phyloP scores from a whole-genome alignment of 2,329 filamentous ascomycete genomes.

The Apiospora saccharicola region DNA sequence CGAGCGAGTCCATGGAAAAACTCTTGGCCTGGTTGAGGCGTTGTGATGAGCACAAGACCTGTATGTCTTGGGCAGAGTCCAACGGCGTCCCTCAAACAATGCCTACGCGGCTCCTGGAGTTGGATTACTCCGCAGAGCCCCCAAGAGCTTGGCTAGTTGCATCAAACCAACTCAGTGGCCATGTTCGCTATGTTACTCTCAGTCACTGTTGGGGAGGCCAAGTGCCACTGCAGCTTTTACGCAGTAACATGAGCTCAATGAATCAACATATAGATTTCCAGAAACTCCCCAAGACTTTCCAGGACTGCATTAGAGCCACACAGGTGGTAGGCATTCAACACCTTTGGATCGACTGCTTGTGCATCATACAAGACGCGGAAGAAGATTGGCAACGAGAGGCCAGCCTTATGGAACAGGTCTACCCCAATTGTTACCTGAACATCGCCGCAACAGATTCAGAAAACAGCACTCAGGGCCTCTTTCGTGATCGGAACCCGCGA shows the following conservation, averaged over 20 bases:
- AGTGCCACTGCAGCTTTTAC: neutral
- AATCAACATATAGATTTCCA: neutral
- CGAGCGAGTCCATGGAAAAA: neutral
- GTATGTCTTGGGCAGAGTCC: neutral
- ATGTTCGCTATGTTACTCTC: slow-evolving; percentile 13
- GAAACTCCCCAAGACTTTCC: slow-evolving; percentile 14
- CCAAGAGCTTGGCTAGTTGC: neutral
- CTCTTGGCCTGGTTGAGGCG: neutral
- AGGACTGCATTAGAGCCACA: slow-evolving; percentile 20
- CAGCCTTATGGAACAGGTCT: slow-evolving; percentile 22
- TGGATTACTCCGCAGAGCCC: neutral
- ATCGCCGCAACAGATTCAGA: slow-evolving; percentile 13
- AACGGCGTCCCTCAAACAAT: neutral
- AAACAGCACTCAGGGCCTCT: neutral
- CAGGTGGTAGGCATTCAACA: slow-evolving; percentile 20
- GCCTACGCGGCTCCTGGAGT: neutral
- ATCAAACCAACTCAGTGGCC: neutral
- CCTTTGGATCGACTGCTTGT: slow-evolving; percentile 29
- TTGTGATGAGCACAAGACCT: neutral
- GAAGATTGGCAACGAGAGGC: slow-evolving; percentile 25
- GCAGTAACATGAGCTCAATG: neutral
- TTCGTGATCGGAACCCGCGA: neutral
- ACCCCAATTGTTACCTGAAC: slow-evolving; percentile 21
- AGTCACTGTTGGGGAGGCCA: slow-evolving; percentile 24
- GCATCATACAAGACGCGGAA: slow-evolving; percentile 27